Conservation (phyloP, 2,329 filamentous ascomycete genomes). For the Xylaria sp. region DNA sequence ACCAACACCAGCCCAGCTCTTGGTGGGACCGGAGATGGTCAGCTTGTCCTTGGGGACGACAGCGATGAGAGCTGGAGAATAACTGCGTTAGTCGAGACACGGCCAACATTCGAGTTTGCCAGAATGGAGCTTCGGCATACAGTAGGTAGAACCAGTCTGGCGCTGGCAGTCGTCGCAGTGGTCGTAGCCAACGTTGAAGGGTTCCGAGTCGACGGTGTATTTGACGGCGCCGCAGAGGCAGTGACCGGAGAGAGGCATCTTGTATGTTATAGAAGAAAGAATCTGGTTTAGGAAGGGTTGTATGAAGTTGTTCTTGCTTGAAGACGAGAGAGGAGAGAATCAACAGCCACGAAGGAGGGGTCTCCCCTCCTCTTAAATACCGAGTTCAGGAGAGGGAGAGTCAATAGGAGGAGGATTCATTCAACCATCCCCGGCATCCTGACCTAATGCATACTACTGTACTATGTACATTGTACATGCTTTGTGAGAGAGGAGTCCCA, state of each 20-base stretch:
- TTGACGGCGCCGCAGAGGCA: slow-evolving; percentile 78
- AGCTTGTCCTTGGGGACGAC: slow-evolving; percentile 75
- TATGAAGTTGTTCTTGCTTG: slow-evolving; percentile 17
- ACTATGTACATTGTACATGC: too few relatives aligned
- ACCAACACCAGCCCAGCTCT: slow-evolving; percentile 70
- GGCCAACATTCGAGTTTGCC: background rate
- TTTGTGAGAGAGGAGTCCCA: slow-evolving; percentile 13
- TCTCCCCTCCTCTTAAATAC: slow-evolving; percentile 28
- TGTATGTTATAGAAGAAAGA: slow-evolving; percentile 44
- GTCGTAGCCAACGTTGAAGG: slow-evolving; percentile 67
- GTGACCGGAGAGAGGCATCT: slow-evolving; percentile 74
- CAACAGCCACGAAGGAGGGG: slow-evolving; percentile 11
- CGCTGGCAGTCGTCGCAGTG: slow-evolving; percentile 80
- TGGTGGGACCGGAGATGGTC: slow-evolving; percentile 70
- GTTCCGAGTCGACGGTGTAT: slow-evolving; percentile 64
- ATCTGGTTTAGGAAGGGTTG: slow-evolving; percentile 14
- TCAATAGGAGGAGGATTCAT: slow-evolving; percentile 21
- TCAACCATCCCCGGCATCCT: slow-evolving; percentile 18
- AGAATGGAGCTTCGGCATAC: slow-evolving; percentile 53
- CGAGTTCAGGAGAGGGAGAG: slow-evolving; percentile 4
- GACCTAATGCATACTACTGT: slow-evolving; percentile 36
- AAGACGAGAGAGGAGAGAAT: slow-evolving; percentile 10
- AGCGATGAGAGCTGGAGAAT: slow-evolving; percentile 67
- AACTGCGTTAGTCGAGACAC: slow-evolving; percentile 30
- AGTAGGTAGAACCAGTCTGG: slow-evolving; percentile 75